Conservation (phyloP, 805 yeast genomes). For the Starmerella tilneyi region DNA sequence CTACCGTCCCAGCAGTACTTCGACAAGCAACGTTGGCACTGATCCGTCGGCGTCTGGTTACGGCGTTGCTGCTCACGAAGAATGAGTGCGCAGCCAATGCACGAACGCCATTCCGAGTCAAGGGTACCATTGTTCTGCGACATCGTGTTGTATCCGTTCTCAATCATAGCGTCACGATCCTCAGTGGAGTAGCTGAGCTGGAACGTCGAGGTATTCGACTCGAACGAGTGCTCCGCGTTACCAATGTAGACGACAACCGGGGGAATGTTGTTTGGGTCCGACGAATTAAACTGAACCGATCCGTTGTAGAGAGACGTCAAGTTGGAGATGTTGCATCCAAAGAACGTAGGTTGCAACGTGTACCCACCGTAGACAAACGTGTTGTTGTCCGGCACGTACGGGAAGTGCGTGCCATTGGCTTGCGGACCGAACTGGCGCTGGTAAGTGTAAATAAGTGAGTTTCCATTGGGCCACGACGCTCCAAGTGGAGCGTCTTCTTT, state of each 20-base stretch:
- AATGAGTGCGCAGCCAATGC: constrained; percentile 77
- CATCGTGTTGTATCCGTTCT: constrained; percentile 68
- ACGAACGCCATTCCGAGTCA: constrained; percentile 60
- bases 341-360: constrained; percentile 51
- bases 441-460: constrained; percentile 28
- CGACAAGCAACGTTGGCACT: constrained; percentile 63
- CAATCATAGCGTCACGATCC: constrained; percentile 51
- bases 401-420: constrained; percentile 26
- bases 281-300: constrained; percentile 8
- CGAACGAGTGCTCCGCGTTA: constrained; percentile 54
- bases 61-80: constrained; percentile 70
- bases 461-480: constrained; percentile 32
- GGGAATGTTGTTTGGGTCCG: constrained; percentile 33
- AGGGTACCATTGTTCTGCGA: constrained; percentile 59
- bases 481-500: constrained; percentile 4
- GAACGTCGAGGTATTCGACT: constrained; percentile 62
- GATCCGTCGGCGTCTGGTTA: constrained; percentile 49
- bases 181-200: constrained; percentile 51
- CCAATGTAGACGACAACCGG: constrained; percentile 73
- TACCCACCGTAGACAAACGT: constrained; percentile 46
- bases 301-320: constrained; percentile 49
- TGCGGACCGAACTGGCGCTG: constrained; percentile 27
- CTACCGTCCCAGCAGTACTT: constrained; percentile 72
- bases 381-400: constrained; percentile 28
- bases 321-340: constrained; percentile 64